These are phyloP conservation scores for Epithemia pelagica DNA, from an alignment of 108 stramenopile species.

Conservation along the genomic window DNA sequence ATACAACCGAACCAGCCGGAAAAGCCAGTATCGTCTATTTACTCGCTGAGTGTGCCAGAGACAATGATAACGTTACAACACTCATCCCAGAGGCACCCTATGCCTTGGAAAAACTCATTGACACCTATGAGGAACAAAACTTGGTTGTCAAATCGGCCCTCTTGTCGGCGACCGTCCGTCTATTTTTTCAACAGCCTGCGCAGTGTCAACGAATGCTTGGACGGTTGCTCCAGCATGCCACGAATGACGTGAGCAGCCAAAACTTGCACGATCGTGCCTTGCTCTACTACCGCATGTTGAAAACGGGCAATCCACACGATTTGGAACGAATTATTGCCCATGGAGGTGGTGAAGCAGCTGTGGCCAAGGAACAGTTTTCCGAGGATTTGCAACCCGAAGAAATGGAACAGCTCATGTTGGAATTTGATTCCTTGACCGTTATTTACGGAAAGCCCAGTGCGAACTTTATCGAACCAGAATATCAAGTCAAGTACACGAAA, in stretches of 20 bases:
- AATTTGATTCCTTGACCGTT: constrained; percentile 95
- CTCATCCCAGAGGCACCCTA: constrained; percentile 92
- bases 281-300: constrained; percentile 93
- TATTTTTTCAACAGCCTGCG: constrained; percentile 97
- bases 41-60: constrained; percentile 90
- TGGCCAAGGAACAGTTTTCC: constrained; percentile 45
- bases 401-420: constrained; percentile 76
- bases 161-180: constrained; percentile 85
- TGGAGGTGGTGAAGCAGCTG: background rate
- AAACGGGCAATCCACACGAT: constrained; percentile 66
- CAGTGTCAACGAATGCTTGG: constrained; percentile 96
- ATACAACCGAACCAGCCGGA: constrained; percentile 74
- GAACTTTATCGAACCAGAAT: constrained; percentile 85
- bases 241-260: constrained; percentile 85
- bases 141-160: constrained; percentile 85
- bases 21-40: constrained; percentile 92
- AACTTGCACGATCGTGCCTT: constrained; percentile 98
- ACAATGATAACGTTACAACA: constrained; percentile 13
- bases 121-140: constrained; percentile 58
- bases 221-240: constrained; percentile 82
- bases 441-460: constrained; percentile 86
- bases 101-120: constrained; percentile 90
- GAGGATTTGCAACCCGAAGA: constrained; percentile 78
- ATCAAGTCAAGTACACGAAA: constrained; percentile 64
- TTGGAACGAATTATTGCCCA: constrained; percentile 50